Conservation (phyloP, 148 eudicot species). For the Heliamphora exappendiculata region DNA sequence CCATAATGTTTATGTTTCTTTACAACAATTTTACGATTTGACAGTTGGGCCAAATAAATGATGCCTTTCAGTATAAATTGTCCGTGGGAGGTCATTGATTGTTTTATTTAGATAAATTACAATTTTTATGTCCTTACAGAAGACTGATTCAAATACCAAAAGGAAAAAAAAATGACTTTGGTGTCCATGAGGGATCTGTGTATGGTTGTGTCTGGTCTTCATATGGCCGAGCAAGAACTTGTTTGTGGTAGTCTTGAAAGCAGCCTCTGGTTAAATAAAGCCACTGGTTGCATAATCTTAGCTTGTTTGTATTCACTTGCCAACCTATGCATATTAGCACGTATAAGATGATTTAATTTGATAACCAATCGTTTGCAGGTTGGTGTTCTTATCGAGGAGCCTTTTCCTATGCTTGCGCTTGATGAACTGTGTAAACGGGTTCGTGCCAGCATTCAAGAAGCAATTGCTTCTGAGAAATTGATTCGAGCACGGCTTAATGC, state of each 20-base stretch:
- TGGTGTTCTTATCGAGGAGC: constrained; percentile 95
- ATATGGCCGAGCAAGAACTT: no score
- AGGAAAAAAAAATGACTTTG: no score
- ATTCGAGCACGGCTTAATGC: constrained; percentile 42
- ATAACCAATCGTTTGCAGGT: constrained; percentile 43
- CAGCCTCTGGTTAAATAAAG: neutral
- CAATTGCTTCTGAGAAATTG: constrained; percentile 39
- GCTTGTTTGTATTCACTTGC: neutral
- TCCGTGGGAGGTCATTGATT: neutral
- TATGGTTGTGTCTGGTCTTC: no score
- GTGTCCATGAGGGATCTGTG: no score
- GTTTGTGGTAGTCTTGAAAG: neutral
- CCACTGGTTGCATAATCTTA: neutral
- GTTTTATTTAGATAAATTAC: no score
- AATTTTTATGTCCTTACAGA: no score
- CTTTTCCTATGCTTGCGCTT: constrained; percentile 89
- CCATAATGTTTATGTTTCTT: neutral
- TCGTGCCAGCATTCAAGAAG: constrained; percentile 48
- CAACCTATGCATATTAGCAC: neutral
- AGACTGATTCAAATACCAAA: no score
- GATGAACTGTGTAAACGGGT: constrained; percentile 66
- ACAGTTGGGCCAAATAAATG: no score
- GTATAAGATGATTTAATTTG: neutral
- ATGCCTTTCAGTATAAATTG: neutral
- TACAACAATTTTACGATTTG: neutral